Evolutionary conservation across 192 early-diverging fungal species (phyloP), one percentile per base, ranked within the genome.

Genomic region (Backusella tuberculispora): DNA sequence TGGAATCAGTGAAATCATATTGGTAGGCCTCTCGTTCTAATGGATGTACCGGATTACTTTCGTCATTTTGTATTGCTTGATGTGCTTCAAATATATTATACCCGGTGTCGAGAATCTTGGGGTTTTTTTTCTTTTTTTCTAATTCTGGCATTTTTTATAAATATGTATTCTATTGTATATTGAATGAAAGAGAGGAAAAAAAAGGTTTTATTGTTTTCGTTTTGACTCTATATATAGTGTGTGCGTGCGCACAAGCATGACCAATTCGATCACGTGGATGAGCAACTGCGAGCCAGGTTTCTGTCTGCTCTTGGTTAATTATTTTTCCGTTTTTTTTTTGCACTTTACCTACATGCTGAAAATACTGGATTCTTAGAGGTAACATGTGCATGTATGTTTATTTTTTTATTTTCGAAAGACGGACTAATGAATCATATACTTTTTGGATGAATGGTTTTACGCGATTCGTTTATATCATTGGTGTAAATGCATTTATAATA

Each of bases 21-120:
- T 60, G 53, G 53, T 60, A 60, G 10, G 53, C 53, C 21, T 60
- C 53, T 60, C 21, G 8, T 26, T 60, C 10, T 12, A 60, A 60
- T 19, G 53, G 53, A 60, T 60, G 53, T 4, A 60, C 53, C 9
- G 53, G 53, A 26, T 26, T 26, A 21, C 10, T 24, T 60, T 60
- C 19, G 7, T 60, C 53, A 29, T 60, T 24, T 60, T 26, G 9
- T 26, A 10, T 12, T 7, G 21, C 13, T 8, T 60, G 21, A 60
- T 60, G 53, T 24, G 53, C 53, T 13, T 60, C 53, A 12, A 60
- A 60, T 60, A 60, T 60, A 12, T 60, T 60, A n/a, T 60, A 60
- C 4, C 53, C 21, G 9, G 21, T 24, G 10, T 60, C 21, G 53
- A 60, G 53, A 5, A 60, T 60, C n/a, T 60, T 60, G 21, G 53